These are phyloP conservation scores for Zea luxurians DNA, from an alignment of 176 grass and related monocot species.

Conservation along the genomic window DNA sequence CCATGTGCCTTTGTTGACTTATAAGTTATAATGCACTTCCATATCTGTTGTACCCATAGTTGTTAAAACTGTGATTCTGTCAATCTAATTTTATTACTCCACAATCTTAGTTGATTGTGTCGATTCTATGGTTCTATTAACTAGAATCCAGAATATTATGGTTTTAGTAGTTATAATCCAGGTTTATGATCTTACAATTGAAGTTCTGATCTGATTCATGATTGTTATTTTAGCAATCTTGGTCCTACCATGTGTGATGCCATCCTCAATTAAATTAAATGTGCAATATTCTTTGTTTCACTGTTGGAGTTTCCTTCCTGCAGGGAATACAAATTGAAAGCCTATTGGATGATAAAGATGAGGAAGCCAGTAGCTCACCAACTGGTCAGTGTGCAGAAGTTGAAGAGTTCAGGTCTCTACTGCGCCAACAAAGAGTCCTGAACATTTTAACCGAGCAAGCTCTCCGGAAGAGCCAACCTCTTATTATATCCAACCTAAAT, in stretches of 20 bases:
- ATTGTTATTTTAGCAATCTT: not conserved
- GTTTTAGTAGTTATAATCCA: not conserved
- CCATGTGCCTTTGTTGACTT: not conserved
- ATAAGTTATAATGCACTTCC: not conserved
- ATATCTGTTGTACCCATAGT: not conserved
- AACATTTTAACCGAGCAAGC: conserved; percentile 84
- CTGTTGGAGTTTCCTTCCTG: conserved; percentile 28
- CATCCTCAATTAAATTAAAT: not conserved
- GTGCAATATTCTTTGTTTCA: conserved; percentile 4
- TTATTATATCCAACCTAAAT: conserved; percentile 78
- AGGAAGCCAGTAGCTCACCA: conserved; percentile 47
- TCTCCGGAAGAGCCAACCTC: conserved; percentile 84
- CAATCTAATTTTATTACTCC: not conserved
- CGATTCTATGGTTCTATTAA: not conserved
- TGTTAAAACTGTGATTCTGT: not conserved
- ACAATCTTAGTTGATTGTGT: conserved; percentile 2
- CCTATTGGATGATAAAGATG: conserved; percentile 53
- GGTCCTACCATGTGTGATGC: not conserved
- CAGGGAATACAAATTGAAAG: conserved; percentile 78
- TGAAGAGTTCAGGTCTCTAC: conserved; percentile 66
- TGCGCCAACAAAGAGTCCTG: conserved; percentile 69
- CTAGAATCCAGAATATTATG: not conserved
- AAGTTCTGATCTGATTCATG: not conserved
- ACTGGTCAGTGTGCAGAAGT: conserved; percentile 45
- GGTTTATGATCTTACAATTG: not conserved